phyloP scores from a whole-genome alignment of 2,329 filamentous ascomycete genomes.

The Ophiocordyceps sinensis region DNA sequence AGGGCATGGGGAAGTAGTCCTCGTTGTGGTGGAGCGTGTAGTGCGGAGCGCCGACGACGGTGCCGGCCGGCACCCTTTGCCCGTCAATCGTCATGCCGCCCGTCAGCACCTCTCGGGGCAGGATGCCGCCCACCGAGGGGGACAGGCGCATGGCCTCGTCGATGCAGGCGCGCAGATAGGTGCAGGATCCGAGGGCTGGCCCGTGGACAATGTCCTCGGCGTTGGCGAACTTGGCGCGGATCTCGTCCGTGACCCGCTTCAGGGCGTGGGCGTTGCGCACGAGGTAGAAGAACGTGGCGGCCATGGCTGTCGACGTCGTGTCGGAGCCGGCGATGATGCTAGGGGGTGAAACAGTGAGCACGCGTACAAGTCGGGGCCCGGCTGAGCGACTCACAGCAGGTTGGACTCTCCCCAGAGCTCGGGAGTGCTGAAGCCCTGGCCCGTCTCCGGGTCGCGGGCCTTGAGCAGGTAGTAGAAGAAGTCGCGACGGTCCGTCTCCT shows the following conservation, averaged over 20 bases:
- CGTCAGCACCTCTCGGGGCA: constrained; percentile 42
- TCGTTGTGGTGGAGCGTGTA: constrained; percentile 57
- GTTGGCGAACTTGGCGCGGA: constrained; percentile 33
- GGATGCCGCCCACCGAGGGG: constrained; percentile 43
- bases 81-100: constrained; percentile 42
- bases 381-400: constrained; percentile 30
- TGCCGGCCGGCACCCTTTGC: constrained; percentile 39
- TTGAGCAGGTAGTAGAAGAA: constrained; percentile 66
- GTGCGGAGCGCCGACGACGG: constrained; percentile 48
- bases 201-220: constrained; percentile 43
- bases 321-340: constrained; percentile 58
- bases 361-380: neutral
- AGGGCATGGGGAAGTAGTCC: constrained; percentile 45
- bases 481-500: constrained; percentile 53
- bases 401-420: constrained; percentile 62
- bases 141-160: constrained; percentile 52
- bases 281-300: constrained; percentile 49
- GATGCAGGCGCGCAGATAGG: constrained; percentile 49
- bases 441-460: constrained; percentile 57
- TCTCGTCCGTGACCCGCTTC: constrained; percentile 31
- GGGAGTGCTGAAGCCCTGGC: constrained; percentile 46
- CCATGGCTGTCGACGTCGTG: constrained; percentile 55
- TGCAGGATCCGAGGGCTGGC: constrained; percentile 30
- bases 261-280: constrained; percentile 35
- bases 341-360: neutral